A percentile compares a stretch with the other conserved stretches of the same genome.
These are phyloP conservation scores for Saturnispora besseyi DNA, from an alignment of 805 yeast species.

Conservation along the genomic window DNA sequence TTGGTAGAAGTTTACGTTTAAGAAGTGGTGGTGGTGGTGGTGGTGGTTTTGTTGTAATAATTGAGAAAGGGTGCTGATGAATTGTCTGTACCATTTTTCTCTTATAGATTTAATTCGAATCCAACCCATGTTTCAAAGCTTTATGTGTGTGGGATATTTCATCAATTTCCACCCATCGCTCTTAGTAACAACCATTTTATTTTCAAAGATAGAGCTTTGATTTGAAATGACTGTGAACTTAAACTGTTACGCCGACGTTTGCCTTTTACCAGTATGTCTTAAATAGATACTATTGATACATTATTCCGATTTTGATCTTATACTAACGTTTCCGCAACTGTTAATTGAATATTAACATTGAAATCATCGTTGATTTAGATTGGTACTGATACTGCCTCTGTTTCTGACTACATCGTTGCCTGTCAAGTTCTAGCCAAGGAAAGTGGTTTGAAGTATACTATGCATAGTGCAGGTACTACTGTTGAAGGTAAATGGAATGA, in stretches of 20 bases:
- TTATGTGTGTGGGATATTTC: neutral
- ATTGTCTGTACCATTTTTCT: neutral
- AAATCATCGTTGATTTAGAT: conserved; percentile 33
- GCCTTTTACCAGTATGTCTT: conserved; percentile 64
- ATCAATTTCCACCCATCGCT: neutral
- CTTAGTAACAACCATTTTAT: neutral
- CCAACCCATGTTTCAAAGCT: neutral
- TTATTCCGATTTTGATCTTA: conserved; percentile 75
- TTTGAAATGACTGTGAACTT: conserved; percentile 31
- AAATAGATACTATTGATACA: conserved; percentile 36
- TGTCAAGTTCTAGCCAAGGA: conserved; percentile 56
- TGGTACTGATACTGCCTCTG: conserved; percentile 72
- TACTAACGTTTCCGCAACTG: conserved; percentile 47
- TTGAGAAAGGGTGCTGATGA: too few species aligned
- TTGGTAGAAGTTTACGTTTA: neutral
- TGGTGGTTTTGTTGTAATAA: too few species aligned
- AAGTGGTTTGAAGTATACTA: conserved; percentile 54
- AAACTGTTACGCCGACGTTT: conserved; percentile 76
- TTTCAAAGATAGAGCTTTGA: neutral
- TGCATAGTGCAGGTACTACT: conserved; percentile 91
- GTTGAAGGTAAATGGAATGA: conserved; percentile 85
- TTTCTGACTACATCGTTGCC: conserved; percentile 69
- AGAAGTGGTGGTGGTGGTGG: neutral
- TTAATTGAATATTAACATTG: conserved; percentile 4
- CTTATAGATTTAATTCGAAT: neutral